Evolutionary conservation across 257 asterid genomes (phyloP).

Genomic region (Solanum clarkiae): DNA sequence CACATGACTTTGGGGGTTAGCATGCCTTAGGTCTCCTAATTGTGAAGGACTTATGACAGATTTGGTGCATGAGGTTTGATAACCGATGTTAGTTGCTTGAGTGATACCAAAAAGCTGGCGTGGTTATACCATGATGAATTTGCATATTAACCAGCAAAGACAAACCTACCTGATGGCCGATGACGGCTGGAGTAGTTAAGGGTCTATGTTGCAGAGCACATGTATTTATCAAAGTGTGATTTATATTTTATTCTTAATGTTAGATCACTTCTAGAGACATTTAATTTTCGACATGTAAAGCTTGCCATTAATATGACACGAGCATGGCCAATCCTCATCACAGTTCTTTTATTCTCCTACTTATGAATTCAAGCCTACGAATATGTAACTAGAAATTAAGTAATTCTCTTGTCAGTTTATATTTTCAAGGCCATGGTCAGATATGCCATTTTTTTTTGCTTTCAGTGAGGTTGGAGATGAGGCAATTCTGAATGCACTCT

Average conservation of each 20-base stretch:
- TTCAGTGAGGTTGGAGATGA: conserved; percentile 87
- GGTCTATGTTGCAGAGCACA: not conserved
- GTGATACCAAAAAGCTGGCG: not conserved
- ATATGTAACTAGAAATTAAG: not conserved
- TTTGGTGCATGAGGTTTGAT: not conserved
- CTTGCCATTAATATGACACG: not conserved
- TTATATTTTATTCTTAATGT: not conserved
- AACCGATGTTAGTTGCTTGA: not conserved
- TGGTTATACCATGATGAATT: not conserved
- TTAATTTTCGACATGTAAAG: not conserved
- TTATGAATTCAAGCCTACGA: not conserved
- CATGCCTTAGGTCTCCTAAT: not conserved
- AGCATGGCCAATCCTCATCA: not conserved
- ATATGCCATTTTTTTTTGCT: conserved; percentile 5
- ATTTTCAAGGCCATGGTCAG: not conserved
- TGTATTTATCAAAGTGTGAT: not conserved
- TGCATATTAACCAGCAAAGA: not conserved
- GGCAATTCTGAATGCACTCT: conserved; percentile 67
- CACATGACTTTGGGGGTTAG: not conserved
- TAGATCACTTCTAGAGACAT: not conserved
- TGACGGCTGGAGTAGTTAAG: not conserved
- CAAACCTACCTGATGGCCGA: not conserved
- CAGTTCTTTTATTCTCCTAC: not conserved
- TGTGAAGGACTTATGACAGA: not conserved
- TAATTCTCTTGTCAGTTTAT: not conserved